These are phyloP conservation scores for Lentinula novae-zelandiae DNA, from an alignment of 1,284 basidiomycete genomes.

Conservation along the genomic window DNA sequence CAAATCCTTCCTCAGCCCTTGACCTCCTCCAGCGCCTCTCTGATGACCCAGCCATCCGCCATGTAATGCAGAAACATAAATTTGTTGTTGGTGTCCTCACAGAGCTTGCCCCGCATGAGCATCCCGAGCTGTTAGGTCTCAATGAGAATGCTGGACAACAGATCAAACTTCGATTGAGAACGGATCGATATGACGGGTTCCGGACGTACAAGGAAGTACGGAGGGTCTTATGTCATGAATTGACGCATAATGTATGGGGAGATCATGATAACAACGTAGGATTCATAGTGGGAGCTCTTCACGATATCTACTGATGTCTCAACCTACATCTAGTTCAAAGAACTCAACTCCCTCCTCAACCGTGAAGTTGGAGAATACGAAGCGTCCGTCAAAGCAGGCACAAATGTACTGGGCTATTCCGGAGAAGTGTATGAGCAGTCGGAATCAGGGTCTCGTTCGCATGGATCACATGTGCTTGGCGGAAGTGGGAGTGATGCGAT, in stretches of 20 bases:
- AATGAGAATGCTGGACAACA: constrained; percentile 62
- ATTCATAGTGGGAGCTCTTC: background rate
- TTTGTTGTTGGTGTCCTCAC: constrained; percentile 66
- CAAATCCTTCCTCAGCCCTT: constrained; percentile 53
- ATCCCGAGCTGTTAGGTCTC: constrained; percentile 66
- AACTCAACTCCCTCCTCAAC: constrained; percentile 72
- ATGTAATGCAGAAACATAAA: constrained; percentile 65
- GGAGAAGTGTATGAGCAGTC: constrained; percentile 47
- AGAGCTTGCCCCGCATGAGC: constrained; percentile 73
- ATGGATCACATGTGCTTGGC: constrained; percentile 46
- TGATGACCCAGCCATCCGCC: constrained; percentile 63
- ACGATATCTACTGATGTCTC: background rate
- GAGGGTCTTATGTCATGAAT: constrained; percentile 70
- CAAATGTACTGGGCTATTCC: constrained; percentile 43
- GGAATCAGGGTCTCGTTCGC: constrained; percentile 43
- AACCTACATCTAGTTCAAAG: constrained; percentile 53
- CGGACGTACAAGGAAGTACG: constrained; percentile 61
- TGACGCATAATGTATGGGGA: constrained; percentile 70
- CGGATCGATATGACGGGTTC: constrained; percentile 69
- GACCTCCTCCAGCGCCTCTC: constrained; percentile 53
- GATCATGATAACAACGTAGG: constrained; percentile 69
- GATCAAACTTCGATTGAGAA: constrained; percentile 67
- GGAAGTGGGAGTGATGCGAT: constrained; percentile 26
- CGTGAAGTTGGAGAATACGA: constrained; percentile 70
- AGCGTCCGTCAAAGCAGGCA: constrained; percentile 43